Evolutionary conservation across 345 rosid species (phyloP).

Genomic region (Ceriops zippeliana): DNA sequence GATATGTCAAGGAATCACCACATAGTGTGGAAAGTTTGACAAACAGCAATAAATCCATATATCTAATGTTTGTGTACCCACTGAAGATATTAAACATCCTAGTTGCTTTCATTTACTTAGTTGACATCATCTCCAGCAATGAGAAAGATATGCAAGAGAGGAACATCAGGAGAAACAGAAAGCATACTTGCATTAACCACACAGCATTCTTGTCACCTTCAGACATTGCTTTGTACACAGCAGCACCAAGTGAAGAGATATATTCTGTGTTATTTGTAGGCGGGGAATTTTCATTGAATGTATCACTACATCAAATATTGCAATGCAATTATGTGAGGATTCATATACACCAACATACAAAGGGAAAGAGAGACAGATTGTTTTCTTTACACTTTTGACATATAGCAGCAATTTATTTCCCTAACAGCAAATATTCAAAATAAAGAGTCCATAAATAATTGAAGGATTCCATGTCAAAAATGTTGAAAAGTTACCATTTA

Average conservation of each 20-base stretch:
- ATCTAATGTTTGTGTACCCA: background rate
- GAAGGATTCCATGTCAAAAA: background rate
- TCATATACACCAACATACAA: background rate
- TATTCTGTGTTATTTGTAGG: slow-evolving; percentile 76
- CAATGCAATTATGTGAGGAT: slow-evolving; percentile 14
- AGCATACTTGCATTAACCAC: slow-evolving; percentile 95
- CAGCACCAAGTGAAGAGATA: slow-evolving; percentile 80
- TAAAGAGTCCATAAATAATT: too few relatives aligned
- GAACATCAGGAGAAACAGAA: slow-evolving; percentile 12
- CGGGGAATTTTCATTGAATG: slow-evolving; percentile 90
- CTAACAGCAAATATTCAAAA: too few relatives aligned
- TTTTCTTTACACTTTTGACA: too few relatives aligned
- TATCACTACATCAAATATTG: slow-evolving; percentile 55
- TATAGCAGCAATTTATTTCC: too few relatives aligned
- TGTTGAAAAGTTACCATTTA: background rate
- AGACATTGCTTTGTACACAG: slow-evolving; percentile 90
- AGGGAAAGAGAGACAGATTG: background rate
- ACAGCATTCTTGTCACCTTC: slow-evolving; percentile 81
- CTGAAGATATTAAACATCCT: background rate
- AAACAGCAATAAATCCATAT: background rate
- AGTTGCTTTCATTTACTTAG: background rate
- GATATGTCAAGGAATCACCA: background rate
- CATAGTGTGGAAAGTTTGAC: too few relatives aligned
- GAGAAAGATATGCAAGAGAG: background rate
- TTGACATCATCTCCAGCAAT: background rate